Evolutionary conservation across 1,284 basidiomycete species (phyloP).

Genomic region (Porodaedalea pini): DNA sequence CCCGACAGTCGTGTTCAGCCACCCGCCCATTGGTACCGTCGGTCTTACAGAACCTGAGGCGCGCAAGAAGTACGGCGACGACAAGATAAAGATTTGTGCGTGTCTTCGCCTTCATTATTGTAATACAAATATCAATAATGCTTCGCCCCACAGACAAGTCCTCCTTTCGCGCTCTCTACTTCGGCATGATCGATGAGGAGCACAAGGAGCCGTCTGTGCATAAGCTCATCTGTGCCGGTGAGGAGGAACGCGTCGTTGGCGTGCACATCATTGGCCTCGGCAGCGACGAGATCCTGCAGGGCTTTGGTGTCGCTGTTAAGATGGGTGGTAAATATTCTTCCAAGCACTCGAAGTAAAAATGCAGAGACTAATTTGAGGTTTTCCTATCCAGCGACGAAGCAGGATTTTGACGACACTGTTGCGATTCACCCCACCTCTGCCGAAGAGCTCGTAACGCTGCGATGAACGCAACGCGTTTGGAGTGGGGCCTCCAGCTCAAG

Average conservation of each 20-base stretch:
- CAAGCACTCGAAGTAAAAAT: not conserved
- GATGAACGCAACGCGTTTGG: too few relatives aligned
- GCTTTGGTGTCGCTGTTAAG: conserved; percentile 93
- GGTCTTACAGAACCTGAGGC: conserved; percentile 92
- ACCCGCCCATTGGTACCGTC: conserved; percentile 90
- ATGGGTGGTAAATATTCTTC: conserved; percentile 73
- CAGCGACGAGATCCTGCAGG: conserved; percentile 91
- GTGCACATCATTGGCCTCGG: conserved; percentile 90
- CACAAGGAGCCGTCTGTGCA: conserved; percentile 93
- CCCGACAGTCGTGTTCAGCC: conserved; percentile 92
- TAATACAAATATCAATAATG: not conserved
- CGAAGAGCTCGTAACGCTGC: conserved; percentile 40
- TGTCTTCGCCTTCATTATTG: conserved; percentile 14
- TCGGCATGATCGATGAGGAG: conserved; percentile 80
- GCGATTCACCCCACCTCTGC: conserved; percentile 87
- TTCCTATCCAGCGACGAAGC: conserved; percentile 65
- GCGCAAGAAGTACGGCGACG: conserved; percentile 79
- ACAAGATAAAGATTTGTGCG: conserved; percentile 87
- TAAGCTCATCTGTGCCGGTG: conserved; percentile 85
- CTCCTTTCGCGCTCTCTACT: conserved; percentile 82
- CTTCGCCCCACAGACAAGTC: conserved; percentile 51
- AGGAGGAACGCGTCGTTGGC: conserved; percentile 92
- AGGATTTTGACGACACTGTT: conserved; percentile 84
- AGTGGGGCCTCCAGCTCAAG: too few relatives aligned
- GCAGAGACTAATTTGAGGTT: conserved; percentile 2